A percentile compares a stretch with the other conserved stretches of the same genome.
These are phyloP conservation scores for Trametes cubensis DNA, from an alignment of 768 basidiomycete genomes.

Conservation along the genomic window DNA sequence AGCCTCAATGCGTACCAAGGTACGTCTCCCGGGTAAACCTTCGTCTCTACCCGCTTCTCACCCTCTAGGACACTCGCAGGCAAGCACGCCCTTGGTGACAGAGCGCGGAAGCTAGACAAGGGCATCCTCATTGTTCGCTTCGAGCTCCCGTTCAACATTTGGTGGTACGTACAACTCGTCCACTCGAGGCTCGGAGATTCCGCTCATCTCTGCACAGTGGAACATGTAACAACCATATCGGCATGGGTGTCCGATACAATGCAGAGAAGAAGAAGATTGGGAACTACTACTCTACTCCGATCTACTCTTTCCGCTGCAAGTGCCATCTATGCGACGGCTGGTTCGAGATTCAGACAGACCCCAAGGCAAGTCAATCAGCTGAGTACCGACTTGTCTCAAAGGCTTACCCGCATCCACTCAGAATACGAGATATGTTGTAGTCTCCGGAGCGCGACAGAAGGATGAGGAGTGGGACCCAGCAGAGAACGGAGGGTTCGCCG, in stretches of 20 bases:
- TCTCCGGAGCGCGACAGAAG: constrained; percentile 91
- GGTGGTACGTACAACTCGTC: constrained; percentile 66
- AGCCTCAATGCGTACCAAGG: constrained; percentile 77
- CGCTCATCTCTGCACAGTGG: constrained; percentile 52
- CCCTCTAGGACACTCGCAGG: constrained; percentile 47
- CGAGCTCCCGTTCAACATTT: constrained; percentile 94
- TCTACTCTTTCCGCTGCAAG: constrained; percentile 95
- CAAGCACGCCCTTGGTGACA: constrained; percentile 91
- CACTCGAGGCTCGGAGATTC: background rate
- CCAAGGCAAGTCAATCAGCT: constrained; percentile 61
- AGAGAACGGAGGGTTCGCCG: constrained; percentile 90
- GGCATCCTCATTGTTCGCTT: constrained; percentile 96
- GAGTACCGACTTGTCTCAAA: background rate
- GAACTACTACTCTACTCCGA: constrained; percentile 91
- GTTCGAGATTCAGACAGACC: constrained; percentile 98
- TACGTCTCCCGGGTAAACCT: constrained; percentile 28
- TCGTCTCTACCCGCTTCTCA: background rate
- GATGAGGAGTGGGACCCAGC: constrained; percentile 97
- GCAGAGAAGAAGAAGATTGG: constrained; percentile 99
- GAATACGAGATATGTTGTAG: constrained; percentile 96
- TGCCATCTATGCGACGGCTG: constrained; percentile 95
- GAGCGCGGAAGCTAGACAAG: constrained; percentile 94
- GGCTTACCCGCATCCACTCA: constrained; percentile 34
- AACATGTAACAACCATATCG: constrained; percentile 94
- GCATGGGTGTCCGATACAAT: constrained; percentile 99